A percentile compares a stretch with the other conserved stretches of the same genome.
Conservation (phyloP, 306 rosid genomes). For the Vachellia pachyceras region DNA sequence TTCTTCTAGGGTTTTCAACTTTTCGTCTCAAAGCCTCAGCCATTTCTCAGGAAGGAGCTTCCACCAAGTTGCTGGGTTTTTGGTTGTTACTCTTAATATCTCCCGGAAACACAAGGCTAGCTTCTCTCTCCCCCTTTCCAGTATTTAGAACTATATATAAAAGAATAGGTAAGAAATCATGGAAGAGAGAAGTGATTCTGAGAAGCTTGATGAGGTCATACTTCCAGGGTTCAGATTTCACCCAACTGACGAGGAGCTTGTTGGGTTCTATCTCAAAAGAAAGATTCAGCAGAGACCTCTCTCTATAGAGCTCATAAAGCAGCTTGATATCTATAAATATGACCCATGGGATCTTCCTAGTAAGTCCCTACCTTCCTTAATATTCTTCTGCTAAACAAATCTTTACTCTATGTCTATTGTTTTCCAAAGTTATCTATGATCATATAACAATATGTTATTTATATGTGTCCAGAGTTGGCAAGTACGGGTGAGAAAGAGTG, state of each 20-base stretch:
- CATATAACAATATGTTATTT: constrained; percentile 4
- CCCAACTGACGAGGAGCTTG: constrained; percentile 98
- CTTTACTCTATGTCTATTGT: too few species aligned
- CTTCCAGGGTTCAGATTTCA: constrained; percentile 97
- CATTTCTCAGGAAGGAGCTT: neutral
- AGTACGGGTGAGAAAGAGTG: constrained; percentile 86
- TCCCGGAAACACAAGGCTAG: neutral
- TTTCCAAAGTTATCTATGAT: neutral
- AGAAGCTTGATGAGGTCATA: constrained; percentile 76
- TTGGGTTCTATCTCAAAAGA: constrained; percentile 87
- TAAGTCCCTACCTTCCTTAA: constrained; percentile 41
- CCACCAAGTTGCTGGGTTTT: neutral
- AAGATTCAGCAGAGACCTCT: constrained; percentile 81
- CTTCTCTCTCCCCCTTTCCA: neutral
- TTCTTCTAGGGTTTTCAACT: constrained; percentile 42
- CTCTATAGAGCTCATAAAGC: constrained; percentile 86
- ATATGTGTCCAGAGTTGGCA: constrained; percentile 62
- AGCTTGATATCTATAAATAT: constrained; percentile 87
- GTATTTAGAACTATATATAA: neutral
- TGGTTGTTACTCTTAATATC: neutral
- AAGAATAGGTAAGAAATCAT: constrained; percentile 33
- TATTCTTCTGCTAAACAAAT: neutral
- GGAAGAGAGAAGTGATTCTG: constrained; percentile 50
- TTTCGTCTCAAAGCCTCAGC: constrained; percentile 5
- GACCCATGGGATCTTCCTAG: constrained; percentile 99